phyloP scores from a whole-genome alignment of 495 filamentous ascomycete species.

The Rusavskia elegans region DNA sequence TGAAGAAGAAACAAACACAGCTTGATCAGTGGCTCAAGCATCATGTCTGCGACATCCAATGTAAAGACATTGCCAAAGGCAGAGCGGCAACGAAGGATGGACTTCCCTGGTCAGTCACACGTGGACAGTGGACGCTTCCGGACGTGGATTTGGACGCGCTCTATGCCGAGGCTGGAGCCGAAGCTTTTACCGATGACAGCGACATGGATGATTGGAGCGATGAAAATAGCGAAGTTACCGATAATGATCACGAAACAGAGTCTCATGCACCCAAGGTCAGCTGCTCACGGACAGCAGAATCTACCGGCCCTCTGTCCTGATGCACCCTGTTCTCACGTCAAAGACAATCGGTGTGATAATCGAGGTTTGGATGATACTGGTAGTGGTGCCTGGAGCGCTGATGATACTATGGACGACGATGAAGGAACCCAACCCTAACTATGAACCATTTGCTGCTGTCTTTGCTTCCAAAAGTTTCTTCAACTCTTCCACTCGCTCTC shows the following conservation, averaged over 20 bases:
- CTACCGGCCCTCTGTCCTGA: too few relatives aligned
- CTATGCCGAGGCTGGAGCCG: not conserved
- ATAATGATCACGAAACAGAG: too few relatives aligned
- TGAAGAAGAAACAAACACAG: not conserved
- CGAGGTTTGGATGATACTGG: too few relatives aligned
- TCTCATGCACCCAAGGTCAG: too few relatives aligned
- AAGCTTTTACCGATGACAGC: constrained; percentile 4
- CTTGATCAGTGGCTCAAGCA: not conserved
- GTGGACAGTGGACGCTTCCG: not conserved
- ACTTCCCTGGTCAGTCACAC: not conserved
- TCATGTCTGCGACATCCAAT: not conserved
- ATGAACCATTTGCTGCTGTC: constrained; percentile 49
- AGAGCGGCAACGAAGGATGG: not conserved
- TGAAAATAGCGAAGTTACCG: not conserved
- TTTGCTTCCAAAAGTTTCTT: constrained; percentile 35
- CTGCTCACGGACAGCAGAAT: too few relatives aligned
- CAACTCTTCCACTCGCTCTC: constrained; percentile 44
- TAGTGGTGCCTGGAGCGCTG: too few relatives aligned
- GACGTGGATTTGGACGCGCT: not conserved
- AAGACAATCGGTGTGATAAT: too few relatives aligned
- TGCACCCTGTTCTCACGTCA: too few relatives aligned
- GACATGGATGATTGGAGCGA: not conserved
- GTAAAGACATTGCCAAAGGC: not conserved
- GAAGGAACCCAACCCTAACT: not conserved
- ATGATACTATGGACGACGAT: too few relatives aligned